Base-by-base conservation (phyloP, 345 rosid genomes). In the Camelina hispida region DNA sequence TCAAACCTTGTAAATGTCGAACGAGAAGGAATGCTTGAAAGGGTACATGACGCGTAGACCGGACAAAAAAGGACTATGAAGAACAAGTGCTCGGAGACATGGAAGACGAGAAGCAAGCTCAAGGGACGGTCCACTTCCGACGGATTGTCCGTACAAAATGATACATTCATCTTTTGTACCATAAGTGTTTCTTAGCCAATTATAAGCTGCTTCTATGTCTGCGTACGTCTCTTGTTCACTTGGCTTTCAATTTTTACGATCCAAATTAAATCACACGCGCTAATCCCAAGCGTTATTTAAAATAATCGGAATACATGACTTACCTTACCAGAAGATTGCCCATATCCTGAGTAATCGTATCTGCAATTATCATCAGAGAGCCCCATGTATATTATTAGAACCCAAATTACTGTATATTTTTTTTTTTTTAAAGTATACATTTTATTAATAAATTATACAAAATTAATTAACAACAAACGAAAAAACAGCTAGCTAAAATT, bases 271-370 rank as follows among this genome's bases (percentile, higher is more conserved):
- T 22, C 52, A 38, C 59, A 74, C 23, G 35, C 35, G 35, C 35
- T 32, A 32, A 32, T 7, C 9, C 35, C 48, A 47, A 16, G 40
- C 8, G 46, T 62, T 18, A 60, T 44, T 62, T 53, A 40, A 46
- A 55, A 23, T 14, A 18, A n/a, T 47, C 9, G 20, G 28, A 70
- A 77, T 46, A 16, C 9, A 57, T 52, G 46, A 66, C 72, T 46
- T 85, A 92, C 97, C 97, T 92, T 92, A 69, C 97, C 97, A 17
- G 92, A 83, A 46, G 97, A 92, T 63, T 82, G 87, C 61, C 97
- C 97, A 83, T 92, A 92, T 16, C 97, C 97, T 56, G 96, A 88
- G 72, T 92, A 92, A 82, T 92, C 97, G 51, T 89, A 92, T 84
- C 97, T 92, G 89, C 75, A 77, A 11, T 28, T 28, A 48, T 68